Conservation (phyloP, 2,329 filamentous ascomycete genomes). For the Diaporthe capsici region DNA sequence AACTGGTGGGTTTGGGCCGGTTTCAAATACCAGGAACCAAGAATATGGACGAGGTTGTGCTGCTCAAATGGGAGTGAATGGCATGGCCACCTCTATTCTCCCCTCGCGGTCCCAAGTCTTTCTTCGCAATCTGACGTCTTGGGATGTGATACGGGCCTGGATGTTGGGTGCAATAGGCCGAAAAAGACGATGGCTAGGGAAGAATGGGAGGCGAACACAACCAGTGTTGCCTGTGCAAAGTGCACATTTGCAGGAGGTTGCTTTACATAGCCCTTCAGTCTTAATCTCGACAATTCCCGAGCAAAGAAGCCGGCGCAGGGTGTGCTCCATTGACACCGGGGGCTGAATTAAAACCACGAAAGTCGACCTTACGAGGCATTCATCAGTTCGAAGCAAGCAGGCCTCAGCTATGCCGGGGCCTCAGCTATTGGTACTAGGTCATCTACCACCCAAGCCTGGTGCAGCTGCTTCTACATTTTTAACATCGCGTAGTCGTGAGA, state of each 20-base stretch:
- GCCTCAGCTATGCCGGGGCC: background rate
- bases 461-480: background rate
- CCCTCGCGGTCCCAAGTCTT: background rate
- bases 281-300: background rate
- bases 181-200: background rate
- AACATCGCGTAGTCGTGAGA: background rate
- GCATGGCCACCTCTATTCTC: background rate
- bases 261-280: background rate
- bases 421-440: background rate
- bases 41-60: background rate
- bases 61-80: background rate
- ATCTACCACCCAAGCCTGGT: no score
- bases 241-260: background rate
- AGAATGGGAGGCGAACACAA: background rate
- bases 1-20: background rate
- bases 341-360: background rate
- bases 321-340: background rate
- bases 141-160: background rate
- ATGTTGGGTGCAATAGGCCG: background rate
- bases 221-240: background rate
- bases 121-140: background rate
- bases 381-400: background rate
- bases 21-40: background rate
- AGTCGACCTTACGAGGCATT: background rate
- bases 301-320: background rate